Conservation (phyloP, 371 early-diverging fungal genomes). For the Mortierella sp. region DNA sequence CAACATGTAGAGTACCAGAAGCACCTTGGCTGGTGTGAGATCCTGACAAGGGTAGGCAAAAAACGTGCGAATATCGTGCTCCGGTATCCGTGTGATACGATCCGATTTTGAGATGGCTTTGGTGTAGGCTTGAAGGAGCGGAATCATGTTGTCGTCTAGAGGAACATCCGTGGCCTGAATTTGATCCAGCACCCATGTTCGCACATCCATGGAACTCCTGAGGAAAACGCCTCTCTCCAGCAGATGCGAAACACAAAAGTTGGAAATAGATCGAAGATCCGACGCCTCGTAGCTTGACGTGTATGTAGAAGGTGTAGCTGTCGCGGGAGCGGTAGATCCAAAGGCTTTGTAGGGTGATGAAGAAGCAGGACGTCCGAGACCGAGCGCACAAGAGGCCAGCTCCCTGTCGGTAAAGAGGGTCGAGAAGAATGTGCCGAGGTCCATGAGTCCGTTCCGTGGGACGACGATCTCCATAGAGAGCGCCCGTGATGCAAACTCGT, state of each 20-base stretch:
- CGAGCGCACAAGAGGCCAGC: constrained; percentile 40
- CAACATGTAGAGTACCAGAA: constrained; percentile 53
- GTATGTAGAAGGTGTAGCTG: background rate
- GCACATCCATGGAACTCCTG: constrained; percentile 44
- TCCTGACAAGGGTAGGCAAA: constrained; percentile 40
- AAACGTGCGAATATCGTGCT: constrained; percentile 28
- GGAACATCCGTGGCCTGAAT: constrained; percentile 43
- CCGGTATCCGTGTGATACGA: constrained; percentile 47
- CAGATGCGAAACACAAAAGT: constrained; percentile 41
- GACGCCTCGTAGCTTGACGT: constrained; percentile 2
- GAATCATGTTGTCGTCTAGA: constrained; percentile 52
- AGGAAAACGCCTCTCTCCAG: constrained; percentile 46
- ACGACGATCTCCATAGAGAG: constrained; percentile 48
- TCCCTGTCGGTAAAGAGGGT: constrained; percentile 35
- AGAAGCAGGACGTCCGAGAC: constrained; percentile 18
- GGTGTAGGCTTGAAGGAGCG: constrained; percentile 47
- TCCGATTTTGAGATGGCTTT: constrained; percentile 37
- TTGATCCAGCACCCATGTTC: constrained; percentile 46
- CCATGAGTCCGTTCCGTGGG: constrained; percentile 45
- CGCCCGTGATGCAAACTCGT: constrained; percentile 47
- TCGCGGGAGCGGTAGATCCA: background rate
- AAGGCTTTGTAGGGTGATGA: background rate
- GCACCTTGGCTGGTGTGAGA: constrained; percentile 50
- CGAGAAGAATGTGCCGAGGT: constrained; percentile 25
- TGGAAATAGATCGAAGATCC: constrained; percentile 42